A percentile compares a stretch with the other conserved stretches of the same genome.
Evolutionary conservation across 768 basidiomycete species (phyloP).

Genomic region (Infundibulicybe gibba): DNA sequence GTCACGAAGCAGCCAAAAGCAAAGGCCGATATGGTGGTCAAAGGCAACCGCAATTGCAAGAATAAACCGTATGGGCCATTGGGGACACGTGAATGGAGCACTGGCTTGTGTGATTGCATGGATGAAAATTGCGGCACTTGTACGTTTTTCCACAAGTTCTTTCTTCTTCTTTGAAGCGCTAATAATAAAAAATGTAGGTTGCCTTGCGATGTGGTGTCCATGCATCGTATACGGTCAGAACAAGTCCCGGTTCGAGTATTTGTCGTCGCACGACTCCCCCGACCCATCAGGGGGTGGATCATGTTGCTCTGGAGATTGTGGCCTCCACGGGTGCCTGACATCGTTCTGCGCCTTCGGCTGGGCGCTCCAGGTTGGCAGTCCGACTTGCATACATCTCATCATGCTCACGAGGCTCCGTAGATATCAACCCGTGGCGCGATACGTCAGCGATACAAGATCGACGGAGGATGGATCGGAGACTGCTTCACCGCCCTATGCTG

Average conservation of each 20-base stretch:
- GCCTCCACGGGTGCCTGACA: conserved; percentile 26
- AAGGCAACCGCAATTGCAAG: conserved; percentile 1
- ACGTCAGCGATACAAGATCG: conserved; percentile 42
- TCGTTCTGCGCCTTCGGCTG: conserved; percentile 28
- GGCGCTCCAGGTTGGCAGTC: conserved; percentile 33
- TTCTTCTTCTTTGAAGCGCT: no score
- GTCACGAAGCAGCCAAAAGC: no score
- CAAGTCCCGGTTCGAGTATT: no score
- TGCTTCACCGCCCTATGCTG: conserved; percentile 39
- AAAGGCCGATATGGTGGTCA: conserved; percentile 1
- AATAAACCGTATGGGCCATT: conserved; percentile 12
- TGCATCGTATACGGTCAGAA: no score
- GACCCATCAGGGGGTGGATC: no score
- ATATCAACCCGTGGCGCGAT: conserved; percentile 30
- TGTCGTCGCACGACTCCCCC: no score
- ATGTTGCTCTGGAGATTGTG: no score
- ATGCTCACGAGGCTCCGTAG: conserved; percentile 9
- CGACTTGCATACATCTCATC: not conserved
- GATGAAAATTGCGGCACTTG: conserved; percentile 5
- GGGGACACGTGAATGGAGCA: conserved; percentile 32
- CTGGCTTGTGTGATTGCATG: conserved; percentile 6
- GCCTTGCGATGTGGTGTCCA: no score
- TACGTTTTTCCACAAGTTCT: not conserved
- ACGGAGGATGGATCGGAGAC: conserved; percentile 38
- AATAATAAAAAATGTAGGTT: no score